phyloP scores from a whole-genome alignment of 2,329 filamentous ascomycete species.

The Hirsutella minnesotensis region DNA sequence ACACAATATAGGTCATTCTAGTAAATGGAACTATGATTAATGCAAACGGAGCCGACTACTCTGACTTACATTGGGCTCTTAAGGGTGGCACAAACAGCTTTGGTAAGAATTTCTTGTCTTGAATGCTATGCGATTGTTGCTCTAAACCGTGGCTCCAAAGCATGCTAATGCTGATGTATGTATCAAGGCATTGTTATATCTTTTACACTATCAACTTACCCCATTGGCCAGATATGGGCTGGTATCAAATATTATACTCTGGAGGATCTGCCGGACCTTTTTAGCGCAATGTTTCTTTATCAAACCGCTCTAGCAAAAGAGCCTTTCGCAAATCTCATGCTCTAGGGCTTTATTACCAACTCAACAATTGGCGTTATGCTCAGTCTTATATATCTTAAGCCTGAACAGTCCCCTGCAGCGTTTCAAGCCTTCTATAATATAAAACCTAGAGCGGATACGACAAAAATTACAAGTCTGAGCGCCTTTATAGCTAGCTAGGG shows the following conservation, averaged over 20 bases:
- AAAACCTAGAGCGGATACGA: too few species aligned
- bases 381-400: not conserved
- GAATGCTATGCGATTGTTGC: too few species aligned
- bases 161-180: too few species aligned
- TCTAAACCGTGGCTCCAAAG: too few species aligned
- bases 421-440: conserved; percentile 1
- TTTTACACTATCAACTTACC: not conserved
- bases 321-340: not conserved
- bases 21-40: not conserved
- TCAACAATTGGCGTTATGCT: not conserved
- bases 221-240: not conserved
- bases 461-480: too few species aligned
- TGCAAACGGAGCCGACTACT: not conserved
- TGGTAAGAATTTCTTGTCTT: not conserved
- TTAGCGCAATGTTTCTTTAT: not conserved
- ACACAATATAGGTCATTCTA: not conserved
- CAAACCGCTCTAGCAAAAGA: not conserved
- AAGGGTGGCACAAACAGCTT: not conserved
- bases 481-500: too few species aligned
- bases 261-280: not conserved
- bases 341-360: not conserved
- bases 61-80: not conserved
- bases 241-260: not conserved
- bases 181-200: not conserved
- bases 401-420: not conserved